Conservation (phyloP, 2,329 filamentous ascomycete genomes). For the Fusarium neocosmosporiellum region DNA sequence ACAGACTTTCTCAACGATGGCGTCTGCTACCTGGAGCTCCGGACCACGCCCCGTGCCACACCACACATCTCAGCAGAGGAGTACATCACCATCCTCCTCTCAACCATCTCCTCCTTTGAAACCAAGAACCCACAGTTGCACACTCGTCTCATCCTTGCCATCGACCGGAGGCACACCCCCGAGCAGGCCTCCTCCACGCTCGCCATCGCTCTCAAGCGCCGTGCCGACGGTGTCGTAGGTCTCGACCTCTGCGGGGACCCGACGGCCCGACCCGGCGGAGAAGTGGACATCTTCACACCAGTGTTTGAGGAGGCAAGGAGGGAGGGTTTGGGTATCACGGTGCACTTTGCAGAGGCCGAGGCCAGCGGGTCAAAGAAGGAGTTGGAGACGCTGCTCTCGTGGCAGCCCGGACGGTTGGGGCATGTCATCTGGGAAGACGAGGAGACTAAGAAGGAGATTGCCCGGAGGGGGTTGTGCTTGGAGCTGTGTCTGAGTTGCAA, state of each 20-base stretch:
- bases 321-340: conserved; percentile 70
- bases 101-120: conserved; percentile 68
- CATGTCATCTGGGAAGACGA: conserved; percentile 82
- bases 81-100: conserved; percentile 75
- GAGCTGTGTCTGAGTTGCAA: conserved; percentile 87
- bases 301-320: conserved; percentile 68
- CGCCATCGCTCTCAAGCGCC: conserved; percentile 68
- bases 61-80: conserved; percentile 67
- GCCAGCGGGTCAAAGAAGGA: conserved; percentile 68
- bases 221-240: conserved; percentile 70
- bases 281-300: conserved; percentile 68
- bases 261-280: conserved; percentile 59
- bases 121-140: conserved; percentile 58
- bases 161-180: conserved; percentile 74
- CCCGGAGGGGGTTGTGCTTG: conserved; percentile 67
- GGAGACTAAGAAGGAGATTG: conserved; percentile 65
- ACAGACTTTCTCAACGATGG: conserved; percentile 75
- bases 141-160: conserved; percentile 76
- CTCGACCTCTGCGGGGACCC: conserved; percentile 86
- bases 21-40: conserved; percentile 81
- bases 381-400: conserved; percentile 72
- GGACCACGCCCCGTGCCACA: conserved; percentile 79
- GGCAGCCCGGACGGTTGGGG: conserved; percentile 75
- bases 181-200: conserved; percentile 72
- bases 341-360: conserved; percentile 82